Conservation (phyloP, 768 basidiomycete species). For the Boletus barrowsii region DNA sequence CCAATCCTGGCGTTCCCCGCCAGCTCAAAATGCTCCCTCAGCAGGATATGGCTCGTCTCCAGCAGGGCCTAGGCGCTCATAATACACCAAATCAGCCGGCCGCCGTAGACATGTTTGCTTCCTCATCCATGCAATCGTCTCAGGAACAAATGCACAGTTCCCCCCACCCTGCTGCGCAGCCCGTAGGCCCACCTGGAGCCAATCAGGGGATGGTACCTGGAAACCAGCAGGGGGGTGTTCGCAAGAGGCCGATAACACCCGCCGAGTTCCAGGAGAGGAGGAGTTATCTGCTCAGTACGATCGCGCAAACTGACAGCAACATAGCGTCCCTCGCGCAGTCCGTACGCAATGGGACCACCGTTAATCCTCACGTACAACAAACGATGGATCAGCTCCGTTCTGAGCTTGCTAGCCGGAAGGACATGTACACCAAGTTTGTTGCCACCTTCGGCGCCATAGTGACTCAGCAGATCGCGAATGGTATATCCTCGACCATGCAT, state of each 20-base stretch:
- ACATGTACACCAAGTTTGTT: slow-evolving; percentile 37
- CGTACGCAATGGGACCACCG: slow-evolving; percentile 10
- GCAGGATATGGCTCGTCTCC: slow-evolving; percentile 37
- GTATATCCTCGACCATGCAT: slow-evolving; percentile 26
- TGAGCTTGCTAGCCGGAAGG: slow-evolving; percentile 35
- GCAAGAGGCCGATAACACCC: slow-evolving; percentile 19
- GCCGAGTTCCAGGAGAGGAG: slow-evolving; percentile 26
- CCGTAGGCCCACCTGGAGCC: slow-evolving; percentile 17
- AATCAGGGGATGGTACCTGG: slow-evolving; percentile 25
- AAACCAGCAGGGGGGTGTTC: slow-evolving; percentile 21
- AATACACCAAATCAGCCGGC: slow-evolving; percentile 38
- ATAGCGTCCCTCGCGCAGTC: slow-evolving; percentile 6
- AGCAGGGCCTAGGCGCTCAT: slow-evolving; percentile 32
- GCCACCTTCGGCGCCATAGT: slow-evolving; percentile 25
- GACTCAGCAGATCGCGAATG: slow-evolving; percentile 25
- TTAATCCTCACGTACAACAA: slow-evolving; percentile 18
- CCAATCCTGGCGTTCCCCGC: slow-evolving; percentile 27
- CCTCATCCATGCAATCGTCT: slow-evolving; percentile 39
- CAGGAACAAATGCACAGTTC: slow-evolving; percentile 48
- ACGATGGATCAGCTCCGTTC: slow-evolving; percentile 15
- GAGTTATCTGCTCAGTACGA: slow-evolving; percentile 3
- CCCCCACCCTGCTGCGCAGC: slow-evolving; percentile 36
- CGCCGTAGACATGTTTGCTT: slow-evolving; percentile 45
- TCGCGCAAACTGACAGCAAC: slow-evolving; percentile 15
- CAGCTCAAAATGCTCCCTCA: slow-evolving; percentile 47